Conservation (phyloP, 495 filamentous ascomycete species). For the Beverwykella pulmonaria region DNA sequence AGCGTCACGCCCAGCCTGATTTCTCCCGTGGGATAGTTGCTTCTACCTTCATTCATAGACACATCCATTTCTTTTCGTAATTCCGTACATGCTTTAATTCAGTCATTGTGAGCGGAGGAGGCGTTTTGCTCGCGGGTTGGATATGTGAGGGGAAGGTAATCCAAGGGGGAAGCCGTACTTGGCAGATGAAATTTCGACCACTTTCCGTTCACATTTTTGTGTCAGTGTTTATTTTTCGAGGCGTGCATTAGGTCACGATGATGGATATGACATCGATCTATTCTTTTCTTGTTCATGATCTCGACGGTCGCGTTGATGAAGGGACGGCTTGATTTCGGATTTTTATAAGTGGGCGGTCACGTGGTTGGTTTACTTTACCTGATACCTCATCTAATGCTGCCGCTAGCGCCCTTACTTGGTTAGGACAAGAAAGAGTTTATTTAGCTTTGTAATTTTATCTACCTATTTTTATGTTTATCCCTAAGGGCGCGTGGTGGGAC, state of each 20-base stretch:
- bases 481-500: no score
- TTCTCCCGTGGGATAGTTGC: slow-evolving; percentile 1
- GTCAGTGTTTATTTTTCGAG: not conserved
- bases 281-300: slow-evolving; percentile 9
- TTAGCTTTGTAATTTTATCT: not conserved
- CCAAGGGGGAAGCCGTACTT: not conserved
- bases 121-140: not conserved
- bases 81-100: slow-evolving; percentile 17
- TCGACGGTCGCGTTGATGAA: slow-evolving; percentile 5
- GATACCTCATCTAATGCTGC: not conserved
- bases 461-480: not conserved
- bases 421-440: not conserved
- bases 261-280: not conserved
- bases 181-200: not conserved
- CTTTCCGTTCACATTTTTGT: not conserved
- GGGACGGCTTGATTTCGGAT: not conserved
- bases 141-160: not conserved
- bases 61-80: slow-evolving; percentile 6
- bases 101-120: slow-evolving; percentile 5
- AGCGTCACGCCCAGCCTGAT: slow-evolving; percentile 9
- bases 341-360: not conserved
- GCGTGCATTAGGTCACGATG: not conserved
- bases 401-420: not conserved
- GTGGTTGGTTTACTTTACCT: not conserved
- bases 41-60: not conserved